phyloP scores from a whole-genome alignment of 2,329 filamentous ascomycete genomes.

The Teratosphaeria gauchensis region DNA sequence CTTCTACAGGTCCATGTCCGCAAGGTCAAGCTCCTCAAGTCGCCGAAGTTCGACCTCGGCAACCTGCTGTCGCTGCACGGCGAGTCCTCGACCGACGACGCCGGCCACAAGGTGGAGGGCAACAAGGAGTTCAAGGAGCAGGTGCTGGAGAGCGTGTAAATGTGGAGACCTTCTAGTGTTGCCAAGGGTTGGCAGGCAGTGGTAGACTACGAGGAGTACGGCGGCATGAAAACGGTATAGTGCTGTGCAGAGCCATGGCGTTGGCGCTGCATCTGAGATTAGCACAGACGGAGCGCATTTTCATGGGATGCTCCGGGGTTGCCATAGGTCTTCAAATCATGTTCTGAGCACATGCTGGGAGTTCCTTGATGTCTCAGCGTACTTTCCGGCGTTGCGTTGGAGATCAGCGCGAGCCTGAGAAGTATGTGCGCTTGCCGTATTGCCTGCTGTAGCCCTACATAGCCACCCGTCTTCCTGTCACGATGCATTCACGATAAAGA shows the following conservation, averaged over 20 bases:
- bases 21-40: constrained; percentile 99
- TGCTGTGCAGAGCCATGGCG: background rate
- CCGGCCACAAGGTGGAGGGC: constrained; percentile 86
- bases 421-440: constrained; percentile 7
- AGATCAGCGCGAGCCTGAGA: background rate
- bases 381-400: background rate
- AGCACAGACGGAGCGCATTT: background rate
- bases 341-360: background rate
- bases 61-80: constrained; percentile 93
- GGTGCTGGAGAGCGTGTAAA: constrained; percentile 87
- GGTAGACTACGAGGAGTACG: background rate
- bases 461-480: background rate
- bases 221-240: background rate
- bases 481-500: background rate
- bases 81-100: constrained; percentile 91
- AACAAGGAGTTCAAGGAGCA: constrained; percentile 93
- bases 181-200: background rate
- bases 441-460: background rate
- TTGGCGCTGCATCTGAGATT: background rate
- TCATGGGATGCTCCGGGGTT: background rate
- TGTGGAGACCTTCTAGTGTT: background rate
- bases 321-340: background rate
- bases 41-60: constrained; percentile 98
- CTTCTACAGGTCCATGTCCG: constrained; percentile 82
- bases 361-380: background rate